phyloP scores from a whole-genome alignment of 352 stramenopile genomes.

The Globisporangium irregulare region DNA sequence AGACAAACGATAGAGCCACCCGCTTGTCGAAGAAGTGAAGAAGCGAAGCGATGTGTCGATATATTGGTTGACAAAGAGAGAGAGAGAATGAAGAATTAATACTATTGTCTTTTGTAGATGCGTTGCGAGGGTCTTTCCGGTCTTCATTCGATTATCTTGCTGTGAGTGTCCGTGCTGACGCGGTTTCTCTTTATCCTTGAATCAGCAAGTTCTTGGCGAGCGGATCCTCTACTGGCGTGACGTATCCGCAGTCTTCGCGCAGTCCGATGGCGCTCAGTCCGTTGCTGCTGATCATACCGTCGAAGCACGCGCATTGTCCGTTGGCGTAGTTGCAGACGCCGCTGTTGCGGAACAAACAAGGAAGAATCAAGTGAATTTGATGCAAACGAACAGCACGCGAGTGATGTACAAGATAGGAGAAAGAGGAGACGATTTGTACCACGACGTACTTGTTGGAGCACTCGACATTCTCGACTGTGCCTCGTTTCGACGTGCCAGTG shows the following conservation, averaged over 20 bases:
- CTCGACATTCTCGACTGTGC: conserved; percentile 65
- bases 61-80: conserved; percentile 2
- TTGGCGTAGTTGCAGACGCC: conserved; percentile 57
- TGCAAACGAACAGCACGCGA: not conserved
- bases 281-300: conserved; percentile 70
- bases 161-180: not conserved
- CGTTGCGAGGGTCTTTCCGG: not conserved
- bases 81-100: conserved; percentile 9
- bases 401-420: not conserved
- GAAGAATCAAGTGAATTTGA: not conserved
- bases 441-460: conserved; percentile 70
- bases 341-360: conserved; percentile 14
- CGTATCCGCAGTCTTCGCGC: conserved; percentile 59
- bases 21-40: not conserved
- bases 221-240: conserved; percentile 37
- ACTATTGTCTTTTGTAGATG: conserved; percentile 12
- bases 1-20: conserved; percentile 4
- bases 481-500: conserved; percentile 40
- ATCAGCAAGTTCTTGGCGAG: conserved; percentile 32
- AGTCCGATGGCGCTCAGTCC: conserved; percentile 43
- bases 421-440: not conserved
- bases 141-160: not conserved
- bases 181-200: conserved; percentile 13
- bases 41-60: conserved; percentile 3
- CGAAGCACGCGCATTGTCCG: conserved; percentile 59